phyloP scores from a whole-genome alignment of 225 moss, liverwort and hornwort species.

The Physcomitrium patens region DNA sequence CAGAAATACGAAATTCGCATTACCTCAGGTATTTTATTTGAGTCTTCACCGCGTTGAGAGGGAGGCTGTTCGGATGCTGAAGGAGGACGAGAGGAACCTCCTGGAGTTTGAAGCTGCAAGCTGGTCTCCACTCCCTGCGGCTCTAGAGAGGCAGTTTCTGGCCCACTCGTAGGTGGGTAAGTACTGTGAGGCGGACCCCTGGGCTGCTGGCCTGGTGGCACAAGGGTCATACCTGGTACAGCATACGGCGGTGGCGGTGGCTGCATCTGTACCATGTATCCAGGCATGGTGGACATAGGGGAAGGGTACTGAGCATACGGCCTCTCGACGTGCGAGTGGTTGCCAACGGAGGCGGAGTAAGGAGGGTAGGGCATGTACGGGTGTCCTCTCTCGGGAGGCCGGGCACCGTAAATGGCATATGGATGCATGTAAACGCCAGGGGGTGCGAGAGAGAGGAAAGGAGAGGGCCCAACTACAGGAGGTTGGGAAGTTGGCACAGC shows the following conservation, averaged over 20 bases:
- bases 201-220: slow-evolving; percentile 44
- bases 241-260: slow-evolving; percentile 63
- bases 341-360: slow-evolving; percentile 63
- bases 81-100: slow-evolving; percentile 46
- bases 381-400: slow-evolving; percentile 66
- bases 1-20: not conserved
- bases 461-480: slow-evolving; percentile 50
- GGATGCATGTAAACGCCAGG: slow-evolving; percentile 86
- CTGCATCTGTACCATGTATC: slow-evolving; percentile 95
- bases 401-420: slow-evolving; percentile 76
- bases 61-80: slow-evolving; percentile 35
- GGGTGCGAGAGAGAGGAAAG: slow-evolving; percentile 73
- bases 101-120: slow-evolving; percentile 66
- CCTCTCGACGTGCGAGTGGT: slow-evolving; percentile 85
- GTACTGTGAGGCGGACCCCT: slow-evolving; percentile 33
- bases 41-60: slow-evolving; percentile 49
- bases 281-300: slow-evolving; percentile 65
- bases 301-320: slow-evolving; percentile 95
- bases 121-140: slow-evolving; percentile 64
- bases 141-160: slow-evolving; percentile 51
- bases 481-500: slow-evolving; percentile 48
- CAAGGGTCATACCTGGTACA: slow-evolving; percentile 58
- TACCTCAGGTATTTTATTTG: slow-evolving; percentile 63
- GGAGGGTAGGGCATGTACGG: slow-evolving; percentile 82
- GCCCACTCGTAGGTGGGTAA: slow-evolving; percentile 29